Percentiles rank a stretch among this genome's conserved stretches.
Evolutionary conservation across 2,329 filamentous ascomycete species (phyloP).

Genomic region (Penicillium sp.): DNA sequence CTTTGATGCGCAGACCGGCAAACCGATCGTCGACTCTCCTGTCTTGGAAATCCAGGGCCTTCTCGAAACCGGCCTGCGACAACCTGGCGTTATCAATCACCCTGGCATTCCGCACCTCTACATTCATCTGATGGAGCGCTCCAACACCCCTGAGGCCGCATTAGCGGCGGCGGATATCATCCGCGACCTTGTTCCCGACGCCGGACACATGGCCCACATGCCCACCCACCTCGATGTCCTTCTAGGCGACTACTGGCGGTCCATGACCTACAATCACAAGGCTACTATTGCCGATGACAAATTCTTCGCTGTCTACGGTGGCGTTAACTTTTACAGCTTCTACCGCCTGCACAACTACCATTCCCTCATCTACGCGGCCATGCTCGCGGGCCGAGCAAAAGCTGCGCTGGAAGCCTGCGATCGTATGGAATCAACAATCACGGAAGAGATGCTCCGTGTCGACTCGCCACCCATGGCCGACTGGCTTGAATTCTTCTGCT

Average conservation of each 20-base stretch:
- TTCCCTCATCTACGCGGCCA: slow-evolving; percentile 75
- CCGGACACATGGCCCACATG: slow-evolving; percentile 77
- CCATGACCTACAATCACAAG: slow-evolving; percentile 68
- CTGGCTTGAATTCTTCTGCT: slow-evolving; percentile 74
- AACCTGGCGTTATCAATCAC: slow-evolving; percentile 59
- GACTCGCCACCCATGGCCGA: too few species aligned
- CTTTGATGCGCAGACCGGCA: slow-evolving; percentile 65
- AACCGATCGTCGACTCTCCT: slow-evolving; percentile 59
- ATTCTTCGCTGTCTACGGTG: slow-evolving; percentile 63
- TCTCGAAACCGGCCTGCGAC: slow-evolving; percentile 62
- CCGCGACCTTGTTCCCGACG: slow-evolving; percentile 69
- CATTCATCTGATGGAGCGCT: slow-evolving; percentile 81
- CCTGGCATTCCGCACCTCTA: slow-evolving; percentile 76
- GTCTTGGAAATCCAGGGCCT: slow-evolving; percentile 64
- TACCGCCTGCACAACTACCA: slow-evolving; percentile 78
- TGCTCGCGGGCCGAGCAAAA: slow-evolving; percentile 72
- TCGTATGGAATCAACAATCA: slow-evolving; percentile 67
- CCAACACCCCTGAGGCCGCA: slow-evolving; percentile 65
- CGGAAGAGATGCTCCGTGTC: too few species aligned
- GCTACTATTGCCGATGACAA: slow-evolving; percentile 72
- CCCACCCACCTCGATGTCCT: slow-evolving; percentile 77
- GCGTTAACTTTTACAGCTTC: slow-evolving; percentile 75
- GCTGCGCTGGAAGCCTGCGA: slow-evolving; percentile 65
- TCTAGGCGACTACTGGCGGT: slow-evolving; percentile 70
- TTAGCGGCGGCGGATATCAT: slow-evolving; percentile 66